Conservation (phyloP, 1,139 yeast species). For the Taphrina wiesneri region DNA sequence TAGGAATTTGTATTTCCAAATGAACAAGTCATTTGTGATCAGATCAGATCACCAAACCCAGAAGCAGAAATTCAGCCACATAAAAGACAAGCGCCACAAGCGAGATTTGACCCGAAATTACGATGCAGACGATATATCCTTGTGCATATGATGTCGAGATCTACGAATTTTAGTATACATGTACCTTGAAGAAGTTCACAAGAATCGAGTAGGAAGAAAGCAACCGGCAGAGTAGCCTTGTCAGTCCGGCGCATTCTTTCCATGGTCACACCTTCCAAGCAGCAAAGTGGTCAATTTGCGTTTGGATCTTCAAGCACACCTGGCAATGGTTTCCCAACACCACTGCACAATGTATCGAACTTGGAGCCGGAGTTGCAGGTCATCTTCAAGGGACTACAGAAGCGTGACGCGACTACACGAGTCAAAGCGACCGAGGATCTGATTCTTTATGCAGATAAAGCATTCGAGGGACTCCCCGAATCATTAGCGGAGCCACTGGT, state of each 20-base stretch:
- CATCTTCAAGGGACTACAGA: slow-evolving; percentile 69
- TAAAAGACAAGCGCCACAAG: neutral
- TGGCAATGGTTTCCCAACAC: neutral
- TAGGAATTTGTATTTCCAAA: too few species aligned
- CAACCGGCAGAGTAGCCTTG: neutral
- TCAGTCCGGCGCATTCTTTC: neutral
- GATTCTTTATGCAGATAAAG: slow-evolving; percentile 46
- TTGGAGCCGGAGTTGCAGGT: slow-evolving; percentile 50
- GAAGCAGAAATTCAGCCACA: neutral
- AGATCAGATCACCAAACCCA: too few species aligned
- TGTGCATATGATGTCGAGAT: neutral
- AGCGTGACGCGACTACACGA: slow-evolving; percentile 78
- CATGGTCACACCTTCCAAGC: slow-evolving; percentile 4
- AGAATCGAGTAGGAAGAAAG: too few species aligned
- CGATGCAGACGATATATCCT: neutral
- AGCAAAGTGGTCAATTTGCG: slow-evolving; percentile 1
- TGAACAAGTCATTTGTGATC: too few species aligned
- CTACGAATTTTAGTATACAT: neutral
- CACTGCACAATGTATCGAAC: neutral
- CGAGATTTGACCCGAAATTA: neutral
- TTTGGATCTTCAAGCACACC: neutral
- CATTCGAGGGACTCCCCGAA: neutral
- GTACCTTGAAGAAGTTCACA: too few species aligned
- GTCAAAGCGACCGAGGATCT: slow-evolving; percentile 75
- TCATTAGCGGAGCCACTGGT: neutral